Percentiles rank a stretch among this genome's conserved stretches.
Evolutionary conservation across 345 rosid genomes (phyloP).

Genomic region (Anastatica hierochuntica): DNA sequence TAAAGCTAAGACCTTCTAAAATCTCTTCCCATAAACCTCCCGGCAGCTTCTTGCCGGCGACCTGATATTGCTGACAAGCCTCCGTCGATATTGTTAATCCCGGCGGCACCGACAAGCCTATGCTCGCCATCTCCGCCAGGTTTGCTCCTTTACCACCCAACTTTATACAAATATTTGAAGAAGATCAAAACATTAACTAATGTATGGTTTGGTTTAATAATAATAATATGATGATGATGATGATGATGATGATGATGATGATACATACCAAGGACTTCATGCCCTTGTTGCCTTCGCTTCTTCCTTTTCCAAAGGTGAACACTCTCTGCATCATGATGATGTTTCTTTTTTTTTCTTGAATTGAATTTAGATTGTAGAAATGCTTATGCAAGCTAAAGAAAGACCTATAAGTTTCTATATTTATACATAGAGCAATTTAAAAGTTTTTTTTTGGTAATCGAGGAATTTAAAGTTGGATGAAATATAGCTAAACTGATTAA

Average conservation of each 20-base stretch:
- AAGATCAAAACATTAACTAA: too few relatives aligned
- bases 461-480: slow-evolving; percentile 5
- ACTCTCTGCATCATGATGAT: slow-evolving; percentile 51
- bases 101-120: slow-evolving; percentile 90
- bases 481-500: background rate
- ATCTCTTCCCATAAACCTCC: slow-evolving; percentile 76
- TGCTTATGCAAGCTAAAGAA: slow-evolving; percentile 5
- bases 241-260: too few relatives aligned
- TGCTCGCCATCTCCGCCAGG: slow-evolving; percentile 94
- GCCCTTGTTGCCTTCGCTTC: slow-evolving; percentile 90
- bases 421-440: background rate
- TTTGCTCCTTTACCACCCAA: slow-evolving; percentile 98
- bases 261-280: slow-evolving; percentile 95
- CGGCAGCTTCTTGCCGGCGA: slow-evolving; percentile 50
- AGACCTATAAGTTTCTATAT: background rate
- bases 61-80: slow-evolving; percentile 77
- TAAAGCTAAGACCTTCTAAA: slow-evolving; percentile 40
- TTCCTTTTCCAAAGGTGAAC: slow-evolving; percentile 77
- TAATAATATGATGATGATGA: background rate
- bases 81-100: slow-evolving; percentile 93
- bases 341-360: background rate
- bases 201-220: background rate
- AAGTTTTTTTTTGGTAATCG: too few relatives aligned
- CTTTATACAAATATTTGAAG: slow-evolving; percentile 22
- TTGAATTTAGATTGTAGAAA: slow-evolving; percentile 9